Conservation (phyloP, 2,329 filamentous ascomycete genomes). For the Colletotrichum tropicale region DNA sequence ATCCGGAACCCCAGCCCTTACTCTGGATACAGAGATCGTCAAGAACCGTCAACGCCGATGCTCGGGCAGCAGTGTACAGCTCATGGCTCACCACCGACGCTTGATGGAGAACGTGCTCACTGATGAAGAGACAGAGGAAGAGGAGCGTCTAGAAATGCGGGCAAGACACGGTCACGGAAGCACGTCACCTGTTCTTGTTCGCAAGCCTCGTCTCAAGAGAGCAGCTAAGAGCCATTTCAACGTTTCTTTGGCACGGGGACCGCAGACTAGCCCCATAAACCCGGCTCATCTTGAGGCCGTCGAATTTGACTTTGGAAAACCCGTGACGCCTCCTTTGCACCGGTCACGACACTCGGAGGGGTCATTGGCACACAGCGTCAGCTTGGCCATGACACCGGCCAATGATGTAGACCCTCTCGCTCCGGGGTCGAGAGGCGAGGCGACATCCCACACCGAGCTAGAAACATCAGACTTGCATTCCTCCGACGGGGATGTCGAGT, state of each 20-base stretch:
- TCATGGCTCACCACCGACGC: slow-evolving; percentile 38
- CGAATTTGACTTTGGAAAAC: slow-evolving; percentile 22
- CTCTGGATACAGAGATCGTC: slow-evolving; percentile 29
- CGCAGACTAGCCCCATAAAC: slow-evolving; percentile 26
- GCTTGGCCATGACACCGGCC: background rate
- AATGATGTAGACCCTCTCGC: background rate
- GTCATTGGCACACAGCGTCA: background rate
- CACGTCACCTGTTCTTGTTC: slow-evolving; percentile 29
- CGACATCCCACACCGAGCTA: slow-evolving; percentile 16
- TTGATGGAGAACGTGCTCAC: slow-evolving; percentile 43
- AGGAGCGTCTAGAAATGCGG: slow-evolving; percentile 47
- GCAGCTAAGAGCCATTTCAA: slow-evolving; percentile 41
- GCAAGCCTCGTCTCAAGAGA: slow-evolving; percentile 46
- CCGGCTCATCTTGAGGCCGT: slow-evolving; percentile 27
- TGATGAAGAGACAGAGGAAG: slow-evolving; percentile 48
- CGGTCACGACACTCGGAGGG: slow-evolving; percentile 7
- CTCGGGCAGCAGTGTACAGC: slow-evolving; percentile 54
- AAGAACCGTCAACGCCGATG: slow-evolving; percentile 49
- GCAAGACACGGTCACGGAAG: slow-evolving; percentile 30
- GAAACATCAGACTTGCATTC: slow-evolving; percentile 22
- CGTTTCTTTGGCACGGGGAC: slow-evolving; percentile 23
- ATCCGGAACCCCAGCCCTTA: slow-evolving; percentile 21
- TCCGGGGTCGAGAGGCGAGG: slow-evolving; percentile 1
- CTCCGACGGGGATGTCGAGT: slow-evolving; percentile 19
- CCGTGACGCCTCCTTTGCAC: slow-evolving; percentile 10